Evolutionary conservation across 2,329 filamentous ascomycete species (phyloP), one percentile per base, ranked within the genome.

Genomic region (Pseudocercospora fijiensis): DNA sequence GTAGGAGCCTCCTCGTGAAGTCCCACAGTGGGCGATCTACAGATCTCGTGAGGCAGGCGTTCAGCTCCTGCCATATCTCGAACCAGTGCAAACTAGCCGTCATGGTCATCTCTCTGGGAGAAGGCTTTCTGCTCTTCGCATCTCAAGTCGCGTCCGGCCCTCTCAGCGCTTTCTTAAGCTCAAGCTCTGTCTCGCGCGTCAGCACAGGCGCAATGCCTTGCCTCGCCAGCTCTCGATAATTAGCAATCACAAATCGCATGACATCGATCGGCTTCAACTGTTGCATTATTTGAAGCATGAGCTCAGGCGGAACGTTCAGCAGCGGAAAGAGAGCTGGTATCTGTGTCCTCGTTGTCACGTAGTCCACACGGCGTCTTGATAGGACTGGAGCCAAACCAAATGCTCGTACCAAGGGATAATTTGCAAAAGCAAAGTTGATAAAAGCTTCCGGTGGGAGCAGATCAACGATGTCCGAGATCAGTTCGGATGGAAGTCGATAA

Each of bases 351-450:
- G 68, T 73, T 3, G 73, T 73, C 60, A 74, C 69, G 59, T 74
- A 73, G 33, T 63, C 61, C 33, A 77, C 70, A 8, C 73, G 68
- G 27, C 65, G 63, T 3, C 66, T 62, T 4, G 76, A 76, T 16
- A 77, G 67, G 6, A 68, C 70, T 18, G 76, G 75, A 20, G 75
- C 75, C 28, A 78, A 65, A n/a, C 72, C 75, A 52, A 78, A 76
- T 13, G 72, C 71, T 57, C 75, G 74, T 6, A 83, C 73, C 3
- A 79, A 72, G 4, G 78, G 77, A 65, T 82, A 83, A 47, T 79
- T 76, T 55, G 80, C 80, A 33, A 83, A 76, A 2, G 78, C 78
- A 57, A 83, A 77, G 33, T 77, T 78, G 69, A 82, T 76, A 61
- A 79, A 79, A 6, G 79, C 73, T 8, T 77, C 72, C 4, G 77